Evolutionary conservation across 169 alveolate species (phyloP).

Genomic region (Plasmodium fragile): DNA sequence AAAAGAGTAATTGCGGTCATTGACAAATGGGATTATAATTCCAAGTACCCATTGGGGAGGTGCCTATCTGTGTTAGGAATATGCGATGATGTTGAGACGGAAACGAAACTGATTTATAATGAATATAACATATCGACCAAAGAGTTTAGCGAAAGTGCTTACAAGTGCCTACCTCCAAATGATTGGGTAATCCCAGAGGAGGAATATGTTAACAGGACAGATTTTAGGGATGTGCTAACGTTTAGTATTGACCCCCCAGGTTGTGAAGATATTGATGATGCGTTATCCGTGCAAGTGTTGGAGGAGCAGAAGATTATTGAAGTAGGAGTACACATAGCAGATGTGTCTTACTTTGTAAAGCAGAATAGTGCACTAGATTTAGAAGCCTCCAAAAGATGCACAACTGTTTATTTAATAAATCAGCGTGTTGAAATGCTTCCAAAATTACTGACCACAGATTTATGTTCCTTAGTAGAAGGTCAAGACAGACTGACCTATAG

Average conservation of each 20-base stretch:
- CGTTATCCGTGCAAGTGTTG: slow-evolving; percentile 92
- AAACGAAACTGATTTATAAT: slow-evolving; percentile 87
- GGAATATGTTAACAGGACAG: slow-evolving; percentile 86
- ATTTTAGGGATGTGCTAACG: slow-evolving; percentile 90
- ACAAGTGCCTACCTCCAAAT: slow-evolving; percentile 93
- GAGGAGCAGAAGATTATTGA: slow-evolving; percentile 82
- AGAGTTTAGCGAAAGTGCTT: slow-evolving; percentile 92
- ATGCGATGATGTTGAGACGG: slow-evolving; percentile 92
- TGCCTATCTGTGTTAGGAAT: slow-evolving; percentile 93
- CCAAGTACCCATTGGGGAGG: slow-evolving; percentile 94
- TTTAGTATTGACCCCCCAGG: slow-evolving; percentile 99
- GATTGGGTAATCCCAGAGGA: slow-evolving; percentile 92
- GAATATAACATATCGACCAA: slow-evolving; percentile 86
- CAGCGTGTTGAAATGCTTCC: slow-evolving; percentile 99
- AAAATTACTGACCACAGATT: slow-evolving; percentile 94
- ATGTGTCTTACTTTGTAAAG: slow-evolving; percentile 98
- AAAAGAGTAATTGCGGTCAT: slow-evolving; percentile 93
- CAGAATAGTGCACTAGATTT: slow-evolving; percentile 96
- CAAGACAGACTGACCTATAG: slow-evolving; percentile 95
- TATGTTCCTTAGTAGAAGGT: slow-evolving; percentile 93
- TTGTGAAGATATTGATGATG: slow-evolving; percentile 99
- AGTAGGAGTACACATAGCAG: slow-evolving; percentile 99
- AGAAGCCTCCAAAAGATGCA: slow-evolving; percentile 98
- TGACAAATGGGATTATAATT: slow-evolving; percentile 90
- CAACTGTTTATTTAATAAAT: slow-evolving; percentile 97